These are phyloP conservation scores for Tricholoma matsutake DNA, from an alignment of 768 basidiomycete species.

Conservation along the genomic window DNA sequence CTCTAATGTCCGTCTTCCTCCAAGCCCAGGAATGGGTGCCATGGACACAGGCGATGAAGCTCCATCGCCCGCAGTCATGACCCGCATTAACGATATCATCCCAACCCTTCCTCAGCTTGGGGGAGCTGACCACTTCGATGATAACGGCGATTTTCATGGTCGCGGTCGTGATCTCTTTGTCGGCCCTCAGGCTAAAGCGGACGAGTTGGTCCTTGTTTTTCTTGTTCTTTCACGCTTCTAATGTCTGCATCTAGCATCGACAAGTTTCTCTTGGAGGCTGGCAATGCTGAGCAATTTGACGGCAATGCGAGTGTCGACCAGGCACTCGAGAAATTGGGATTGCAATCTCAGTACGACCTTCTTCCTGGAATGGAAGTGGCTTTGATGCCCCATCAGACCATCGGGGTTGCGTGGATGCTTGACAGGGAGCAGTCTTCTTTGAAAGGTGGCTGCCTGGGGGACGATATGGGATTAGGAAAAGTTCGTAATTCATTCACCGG, in stretches of 20 bases:
- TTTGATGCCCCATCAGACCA: slow-evolving; percentile 67
- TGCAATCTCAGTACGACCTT: slow-evolving; percentile 43
- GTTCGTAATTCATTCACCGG: slow-evolving; percentile 20
- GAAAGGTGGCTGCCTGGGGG: slow-evolving; percentile 49
- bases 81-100: slow-evolving; percentile 10
- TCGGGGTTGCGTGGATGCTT: slow-evolving; percentile 63
- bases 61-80: slow-evolving; percentile 8
- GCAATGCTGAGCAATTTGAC: slow-evolving; percentile 57
- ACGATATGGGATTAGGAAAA: slow-evolving; percentile 65
- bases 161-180: slow-evolving; percentile 41
- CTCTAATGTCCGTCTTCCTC: slow-evolving; percentile 11
- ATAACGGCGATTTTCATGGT: slow-evolving; percentile 45
- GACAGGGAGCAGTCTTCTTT: slow-evolving; percentile 39
- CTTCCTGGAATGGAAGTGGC: slow-evolving; percentile 58
- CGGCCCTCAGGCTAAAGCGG: slow-evolving; percentile 44
- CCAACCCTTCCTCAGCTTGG: slow-evolving; percentile 23
- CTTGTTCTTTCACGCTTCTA: background rate
- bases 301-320: slow-evolving; percentile 56
- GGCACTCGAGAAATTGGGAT: slow-evolving; percentile 50
- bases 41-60: slow-evolving; percentile 12
- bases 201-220: slow-evolving; percentile 42
- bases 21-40: background rate
- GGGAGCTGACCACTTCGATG: slow-evolving; percentile 33
- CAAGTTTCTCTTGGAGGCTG: slow-evolving; percentile 51
- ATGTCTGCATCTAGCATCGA: slow-evolving; percentile 38